Evolutionary conservation across 192 early-diverging fungal genomes (phyloP).

Genomic region (Coemansia sp.): DNA sequence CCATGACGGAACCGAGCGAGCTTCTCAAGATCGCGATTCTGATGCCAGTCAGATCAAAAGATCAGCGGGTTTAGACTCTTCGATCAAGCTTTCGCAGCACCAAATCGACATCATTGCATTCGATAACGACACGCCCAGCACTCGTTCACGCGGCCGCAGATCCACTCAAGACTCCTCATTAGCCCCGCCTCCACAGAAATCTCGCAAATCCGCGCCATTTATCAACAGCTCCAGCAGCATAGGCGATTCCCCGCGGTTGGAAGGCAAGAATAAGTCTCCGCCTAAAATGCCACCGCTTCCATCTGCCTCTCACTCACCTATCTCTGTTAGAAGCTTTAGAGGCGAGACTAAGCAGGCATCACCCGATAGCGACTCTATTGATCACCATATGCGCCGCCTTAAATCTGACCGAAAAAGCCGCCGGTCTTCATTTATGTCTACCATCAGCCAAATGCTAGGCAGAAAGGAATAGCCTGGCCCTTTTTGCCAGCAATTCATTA

Average conservation of each 20-base stretch:
- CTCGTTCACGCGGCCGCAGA: constrained; percentile 2
- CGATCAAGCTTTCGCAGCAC: constrained; percentile 19
- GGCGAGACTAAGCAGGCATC: constrained; percentile 11
- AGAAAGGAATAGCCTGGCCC: constrained; percentile 25
- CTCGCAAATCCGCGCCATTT: constrained; percentile 10
- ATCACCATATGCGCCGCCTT: constrained; percentile 38
- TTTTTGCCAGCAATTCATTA: constrained; percentile 2
- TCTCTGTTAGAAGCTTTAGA: constrained; percentile 9
- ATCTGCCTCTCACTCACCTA: constrained; percentile 6
- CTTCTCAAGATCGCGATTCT: not conserved
- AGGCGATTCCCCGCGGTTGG: constrained; percentile 4
- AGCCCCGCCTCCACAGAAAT: constrained; percentile 2
- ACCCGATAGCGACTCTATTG: constrained; percentile 38
- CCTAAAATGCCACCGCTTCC: constrained; percentile 40
- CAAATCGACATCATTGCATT: constrained; percentile 18
- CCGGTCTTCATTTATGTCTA: constrained; percentile 50
- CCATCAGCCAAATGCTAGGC: constrained; percentile 49
- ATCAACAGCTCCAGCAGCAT: constrained; percentile 4
- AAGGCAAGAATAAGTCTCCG: constrained; percentile 16
- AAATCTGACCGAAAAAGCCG: constrained; percentile 30
- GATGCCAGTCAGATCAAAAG: not conserved
- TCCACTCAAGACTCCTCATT: not conserved
- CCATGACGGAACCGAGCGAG: constrained; percentile 14
- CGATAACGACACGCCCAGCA: not conserved
- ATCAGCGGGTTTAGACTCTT: constrained; percentile 5